Evolutionary conservation across 768 basidiomycete species (phyloP).

Genomic region (Rickenella mellea): DNA sequence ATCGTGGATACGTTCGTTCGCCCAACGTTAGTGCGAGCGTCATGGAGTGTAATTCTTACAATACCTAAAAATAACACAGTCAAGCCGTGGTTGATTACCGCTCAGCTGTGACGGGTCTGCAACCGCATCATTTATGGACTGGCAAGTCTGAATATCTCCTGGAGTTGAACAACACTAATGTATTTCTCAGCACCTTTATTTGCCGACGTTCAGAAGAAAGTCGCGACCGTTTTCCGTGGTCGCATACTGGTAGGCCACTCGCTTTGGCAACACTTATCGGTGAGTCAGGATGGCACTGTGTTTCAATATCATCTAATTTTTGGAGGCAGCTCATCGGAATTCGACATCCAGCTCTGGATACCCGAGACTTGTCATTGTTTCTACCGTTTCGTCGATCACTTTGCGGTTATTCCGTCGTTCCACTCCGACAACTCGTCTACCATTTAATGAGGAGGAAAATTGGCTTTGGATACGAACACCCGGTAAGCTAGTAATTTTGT

Average conservation of each 20-base stretch:
- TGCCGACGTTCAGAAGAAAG: slow-evolving; percentile 33
- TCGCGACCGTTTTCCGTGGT: slow-evolving; percentile 30
- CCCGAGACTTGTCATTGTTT: slow-evolving; percentile 47
- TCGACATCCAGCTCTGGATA: slow-evolving; percentile 40
- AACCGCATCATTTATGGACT: slow-evolving; percentile 26
- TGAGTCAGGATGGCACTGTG: slow-evolving; percentile 16
- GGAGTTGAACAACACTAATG: neutral
- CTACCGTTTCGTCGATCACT: slow-evolving; percentile 38
- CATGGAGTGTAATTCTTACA: neutral
- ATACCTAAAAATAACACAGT: slow-evolving; percentile 17
- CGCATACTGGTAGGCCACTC: slow-evolving; percentile 50
- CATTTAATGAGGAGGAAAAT: slow-evolving; percentile 36
- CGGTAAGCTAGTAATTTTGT: slow-evolving; percentile 25
- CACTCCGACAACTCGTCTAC: slow-evolving; percentile 31
- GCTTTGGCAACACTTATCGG: slow-evolving; percentile 45
- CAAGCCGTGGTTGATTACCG: slow-evolving; percentile 39
- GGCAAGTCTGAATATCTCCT: slow-evolving; percentile 19
- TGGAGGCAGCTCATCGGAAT: slow-evolving; percentile 35
- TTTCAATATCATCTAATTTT: neutral
- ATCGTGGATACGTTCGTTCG: slow-evolving; percentile 42
- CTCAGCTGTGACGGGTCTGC: slow-evolving; percentile 35
- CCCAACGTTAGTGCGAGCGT: slow-evolving; percentile 34
- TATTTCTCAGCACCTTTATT: slow-evolving; percentile 35
- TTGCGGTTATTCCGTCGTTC: slow-evolving; percentile 24
- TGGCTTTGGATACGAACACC: slow-evolving; percentile 33